Base-by-base conservation (phyloP, 2,329 filamentous ascomycete species). In the Cercospora berteroae region DNA sequence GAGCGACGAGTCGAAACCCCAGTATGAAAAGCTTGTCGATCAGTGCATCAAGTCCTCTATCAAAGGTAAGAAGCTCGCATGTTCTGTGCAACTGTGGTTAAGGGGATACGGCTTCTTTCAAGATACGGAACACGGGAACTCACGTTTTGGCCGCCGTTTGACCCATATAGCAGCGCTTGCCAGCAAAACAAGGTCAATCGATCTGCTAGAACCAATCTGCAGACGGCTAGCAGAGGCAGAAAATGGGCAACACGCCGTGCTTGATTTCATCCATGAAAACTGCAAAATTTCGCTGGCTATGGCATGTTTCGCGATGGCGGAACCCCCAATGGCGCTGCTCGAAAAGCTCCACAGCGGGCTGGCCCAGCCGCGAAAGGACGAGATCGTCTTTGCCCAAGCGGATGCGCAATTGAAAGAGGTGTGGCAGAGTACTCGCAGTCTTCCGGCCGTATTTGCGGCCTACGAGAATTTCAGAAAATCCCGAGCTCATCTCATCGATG, bases 401-500 rank as follows among this genome's bases (percentile, higher is more conserved):
- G 36, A 42, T 39, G 16, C 39, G 20, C 52, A 20, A 36, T 33
- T 70, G 55, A 68, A 55, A 27, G 33, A 58, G 16, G 29, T 66
- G 6, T 70, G 68, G 68, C 63, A 60, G 39, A 60, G 29, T n/a
- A 66, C 64, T 18, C 68, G 67, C 29, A 65, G 55, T 20, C 36
- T 70, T n/a, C 25, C 60, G 10, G 10, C 29, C 20, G 58, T 63
- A 1, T 55, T 60, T 27, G 18, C 48, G 10, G 16, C 33, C 8
- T 66, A 66, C 31, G 57, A 66, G 23, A 6, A 23, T 16, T 13
- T 33, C 20, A 33, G 50, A 29, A 27, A 20, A 29, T 18, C 18
- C 5, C 63, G 31, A 25, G 13, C 5, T 9, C 23, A 18, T 36
- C 27, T 36, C 7, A 12, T 25, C 29, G 6, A 27, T 20, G 42